phyloP scores from a whole-genome alignment of 371 early-diverging fungal species.

The Amoeboaphelidium protococcarum region DNA sequence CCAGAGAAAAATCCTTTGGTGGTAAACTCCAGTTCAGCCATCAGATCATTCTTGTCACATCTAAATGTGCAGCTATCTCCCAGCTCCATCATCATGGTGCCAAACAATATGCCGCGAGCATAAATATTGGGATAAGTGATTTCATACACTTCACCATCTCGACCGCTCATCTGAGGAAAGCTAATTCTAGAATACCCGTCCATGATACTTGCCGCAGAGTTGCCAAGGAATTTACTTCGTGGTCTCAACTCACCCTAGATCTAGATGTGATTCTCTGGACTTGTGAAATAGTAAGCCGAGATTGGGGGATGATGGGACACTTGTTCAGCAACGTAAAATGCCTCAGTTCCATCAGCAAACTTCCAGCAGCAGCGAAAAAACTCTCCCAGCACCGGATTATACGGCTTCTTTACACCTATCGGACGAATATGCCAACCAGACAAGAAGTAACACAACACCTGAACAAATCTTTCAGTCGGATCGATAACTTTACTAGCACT shows the following conservation, averaged over 20 bases:
- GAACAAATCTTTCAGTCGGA: conserved; percentile 57
- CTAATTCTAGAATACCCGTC: conserved; percentile 36
- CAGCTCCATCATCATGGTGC: conserved; percentile 76
- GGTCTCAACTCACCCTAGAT: conserved; percentile 63
- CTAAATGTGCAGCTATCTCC: conserved; percentile 46
- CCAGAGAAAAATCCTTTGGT: conserved; percentile 71
- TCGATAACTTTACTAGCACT: conserved; percentile 19
- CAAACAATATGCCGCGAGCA: conserved; percentile 72
- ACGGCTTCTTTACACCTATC: conserved; percentile 88
- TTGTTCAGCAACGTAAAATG: conserved; percentile 71
- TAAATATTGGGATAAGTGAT: conserved; percentile 75
- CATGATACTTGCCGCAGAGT: conserved; percentile 71
- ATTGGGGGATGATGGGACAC: conserved; percentile 93
- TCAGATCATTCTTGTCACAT: conserved; percentile 41
- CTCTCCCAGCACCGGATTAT: conserved; percentile 86
- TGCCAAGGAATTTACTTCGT: conserved; percentile 67
- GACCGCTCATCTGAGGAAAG: conserved; percentile 20
- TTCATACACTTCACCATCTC: conserved; percentile 37
- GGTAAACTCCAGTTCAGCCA: conserved; percentile 64
- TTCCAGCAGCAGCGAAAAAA: conserved; percentile 53
- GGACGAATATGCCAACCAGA: conserved; percentile 94
- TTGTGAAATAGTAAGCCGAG: conserved; percentile 55
- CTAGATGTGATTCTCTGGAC: conserved; percentile 46
- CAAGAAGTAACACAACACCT: conserved; percentile 62
- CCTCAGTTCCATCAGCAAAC: conserved; percentile 36